Evolutionary conservation across 257 asterid species (phyloP), one percentile per base, ranked within the genome.

Genomic region (Linaria vulgaris): DNA sequence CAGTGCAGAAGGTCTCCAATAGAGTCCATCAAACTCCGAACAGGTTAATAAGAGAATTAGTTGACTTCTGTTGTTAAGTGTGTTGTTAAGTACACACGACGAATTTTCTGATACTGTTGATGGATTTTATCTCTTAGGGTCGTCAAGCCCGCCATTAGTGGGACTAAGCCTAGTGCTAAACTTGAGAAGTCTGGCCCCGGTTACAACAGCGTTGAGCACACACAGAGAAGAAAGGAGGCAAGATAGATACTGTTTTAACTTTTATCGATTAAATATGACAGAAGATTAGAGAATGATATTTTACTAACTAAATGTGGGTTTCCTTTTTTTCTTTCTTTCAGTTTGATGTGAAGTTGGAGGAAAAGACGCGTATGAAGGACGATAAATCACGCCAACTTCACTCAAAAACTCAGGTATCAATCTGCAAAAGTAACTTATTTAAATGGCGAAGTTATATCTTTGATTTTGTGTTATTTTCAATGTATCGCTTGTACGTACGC

Each of bases 161-260:
- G 70, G 56, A 30, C 72, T 59, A 69, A 66, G 51, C 73, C 71
- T 59, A 31, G 63, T 60, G 23, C 41, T 56, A 86, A 71, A 70
- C 89, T 58, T 68, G 86, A 65, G 20, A 56, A 53, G 24, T 71
- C 83, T n/a, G 51, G 64, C 69, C 65, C 77, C 59, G 68, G 62
- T 55, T 74, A 75, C 63, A 81, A 68, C 75, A 76, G 87, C 72
- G 78, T 75, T 20, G 83, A 67, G 53, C 83, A 74, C 1, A 80
- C 85, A 2, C 87, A 66, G 74, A 83, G 66, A 70, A 80, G 88
- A 69, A 83, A 80, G 76, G 85, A 88, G 90, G 96, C 73, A 66
- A 61, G 88, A 47, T 45, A 30, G 17, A 45, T 50, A 51, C 38
- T 23, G 7, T n/a, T n/a, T n/a, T n/a, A n/a, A n/a, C n/a, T 14